Evolutionary conservation across 73 alveolate species (phyloP).

Genomic region (Uronychia setigera): DNA sequence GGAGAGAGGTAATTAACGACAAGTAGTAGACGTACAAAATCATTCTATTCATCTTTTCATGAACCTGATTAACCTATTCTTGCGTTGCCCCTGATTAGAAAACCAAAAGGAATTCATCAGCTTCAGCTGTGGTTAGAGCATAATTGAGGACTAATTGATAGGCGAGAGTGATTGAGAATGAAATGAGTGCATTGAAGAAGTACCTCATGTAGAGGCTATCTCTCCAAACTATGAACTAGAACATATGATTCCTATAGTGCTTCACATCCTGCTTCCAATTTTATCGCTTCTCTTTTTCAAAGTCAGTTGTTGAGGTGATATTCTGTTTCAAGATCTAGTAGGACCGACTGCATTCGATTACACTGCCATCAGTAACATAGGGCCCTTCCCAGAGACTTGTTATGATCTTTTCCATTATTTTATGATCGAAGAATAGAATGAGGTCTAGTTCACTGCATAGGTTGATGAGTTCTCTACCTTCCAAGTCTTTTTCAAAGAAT

Average conservation of each 20-base stretch:
- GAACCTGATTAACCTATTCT: neutral
- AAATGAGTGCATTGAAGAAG: neutral
- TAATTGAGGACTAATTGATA: neutral
- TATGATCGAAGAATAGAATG: neutral
- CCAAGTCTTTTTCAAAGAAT: neutral
- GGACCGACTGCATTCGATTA: neutral
- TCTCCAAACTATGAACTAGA: neutral
- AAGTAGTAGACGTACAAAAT: neutral
- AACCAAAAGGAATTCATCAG: neutral
- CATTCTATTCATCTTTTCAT: neutral
- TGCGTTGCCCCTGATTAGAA: too few species aligned
- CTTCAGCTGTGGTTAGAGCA: neutral
- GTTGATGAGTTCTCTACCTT: neutral
- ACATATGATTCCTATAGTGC: neutral
- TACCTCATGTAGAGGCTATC: neutral
- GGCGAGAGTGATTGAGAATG: neutral
- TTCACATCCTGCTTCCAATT: neutral
- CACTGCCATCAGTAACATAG: neutral
- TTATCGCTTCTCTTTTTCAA: neutral
- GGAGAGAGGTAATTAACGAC: neutral
- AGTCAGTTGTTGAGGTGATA: neutral
- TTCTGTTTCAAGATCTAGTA: neutral
- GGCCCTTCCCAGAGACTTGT: constrained; percentile 5
- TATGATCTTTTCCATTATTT: neutral
- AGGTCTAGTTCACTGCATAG: neutral